Evolutionary conservation across 768 basidiomycete species (phyloP), one percentile per base, ranked within the genome.

Genomic region (Chalciporus chontae): DNA sequence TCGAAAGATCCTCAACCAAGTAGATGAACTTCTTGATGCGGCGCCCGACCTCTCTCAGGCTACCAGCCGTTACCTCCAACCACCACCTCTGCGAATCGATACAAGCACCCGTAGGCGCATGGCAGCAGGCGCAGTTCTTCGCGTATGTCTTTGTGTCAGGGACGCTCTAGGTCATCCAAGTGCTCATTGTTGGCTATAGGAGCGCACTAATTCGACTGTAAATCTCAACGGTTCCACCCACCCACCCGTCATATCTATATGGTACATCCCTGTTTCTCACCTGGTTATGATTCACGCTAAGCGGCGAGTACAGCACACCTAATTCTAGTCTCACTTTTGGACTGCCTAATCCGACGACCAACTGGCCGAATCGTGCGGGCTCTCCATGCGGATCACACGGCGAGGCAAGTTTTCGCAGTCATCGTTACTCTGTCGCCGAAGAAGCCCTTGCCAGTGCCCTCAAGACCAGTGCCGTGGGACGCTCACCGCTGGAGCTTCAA

Each of bases 371-470:
- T 10, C 45, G 46, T 27, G 39, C 38, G 2, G 62, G 52, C 32
- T 64, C 62, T 17, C 40, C 56, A 3, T 58, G 67, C 50, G 63
- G 58, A 69, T 69, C 67, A 14, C 38, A 46, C 23, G 56, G 60
- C 52, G 60, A 63, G 51, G 47, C 55, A 10, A 57, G 58, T 53
- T 54, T 64, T 45, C 66, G 72, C 48, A 59, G 64, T 42, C 64
- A 54, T n/a, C 75, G 79, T 32, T 78, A 81, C 57, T 67, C 69
- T 3, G 50, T 62, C 23, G 77, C 75, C 24, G 77, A 79, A 64
- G 65, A 65, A 39, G 70, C 71, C 24, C 72, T 80, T 34, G 64
- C 61, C 43, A 54, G 58, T 44, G 65, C 72, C 47, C 54, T 76
- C 27, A 59, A 56, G 58, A 56, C 62, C 32, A 73, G 68, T 46